phyloP scores from a whole-genome alignment of 2,329 filamentous ascomycete species.

The Diplodia corticola region DNA sequence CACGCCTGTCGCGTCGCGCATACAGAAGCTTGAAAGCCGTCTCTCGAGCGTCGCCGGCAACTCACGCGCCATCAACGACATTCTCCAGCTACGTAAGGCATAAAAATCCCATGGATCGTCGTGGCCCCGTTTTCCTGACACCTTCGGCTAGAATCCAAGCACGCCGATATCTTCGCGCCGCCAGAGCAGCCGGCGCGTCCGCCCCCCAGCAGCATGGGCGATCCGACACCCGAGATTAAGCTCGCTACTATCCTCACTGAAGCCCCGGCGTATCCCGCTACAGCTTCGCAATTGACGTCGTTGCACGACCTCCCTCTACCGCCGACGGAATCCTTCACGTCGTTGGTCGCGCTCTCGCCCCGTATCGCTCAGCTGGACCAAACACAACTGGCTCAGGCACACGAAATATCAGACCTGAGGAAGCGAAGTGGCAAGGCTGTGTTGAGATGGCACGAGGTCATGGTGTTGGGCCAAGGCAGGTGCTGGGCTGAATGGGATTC shows the following conservation, averaged over 20 bases:
- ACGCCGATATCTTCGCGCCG: constrained; percentile 42
- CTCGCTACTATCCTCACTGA: constrained; percentile 47
- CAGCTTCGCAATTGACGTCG: constrained; percentile 46
- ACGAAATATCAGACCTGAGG: constrained; percentile 64
- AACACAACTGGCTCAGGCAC: constrained; percentile 61
- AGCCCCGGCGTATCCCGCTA: constrained; percentile 44
- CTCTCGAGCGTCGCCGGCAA: constrained; percentile 43
- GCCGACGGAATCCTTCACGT: constrained; percentile 47
- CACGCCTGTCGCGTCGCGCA: constrained; percentile 34
- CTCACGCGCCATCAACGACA: constrained; percentile 42
- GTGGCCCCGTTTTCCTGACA: neutral
- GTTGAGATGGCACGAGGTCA: constrained; percentile 69
- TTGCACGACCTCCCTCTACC: constrained; percentile 48
- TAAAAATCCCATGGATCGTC: neutral
- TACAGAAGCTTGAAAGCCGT: constrained; percentile 40
- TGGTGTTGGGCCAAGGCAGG: constrained; percentile 66
- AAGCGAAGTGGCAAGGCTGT: constrained; percentile 59
- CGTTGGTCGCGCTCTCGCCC: constrained; percentile 59
- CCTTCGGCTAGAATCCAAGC: constrained; percentile 37
- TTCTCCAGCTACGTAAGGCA: constrained; percentile 42
- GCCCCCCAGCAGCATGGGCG: constrained; percentile 12
- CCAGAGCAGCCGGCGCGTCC: constrained; percentile 2
- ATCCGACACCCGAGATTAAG: constrained; percentile 25
- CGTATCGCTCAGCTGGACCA: constrained; percentile 63
- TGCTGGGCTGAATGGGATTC: constrained; percentile 72